Evolutionary conservation across 2,329 filamentous ascomycete genomes (phyloP), one percentile per base, ranked within the genome.

Genomic region (Coniochaeta prunicola): DNA sequence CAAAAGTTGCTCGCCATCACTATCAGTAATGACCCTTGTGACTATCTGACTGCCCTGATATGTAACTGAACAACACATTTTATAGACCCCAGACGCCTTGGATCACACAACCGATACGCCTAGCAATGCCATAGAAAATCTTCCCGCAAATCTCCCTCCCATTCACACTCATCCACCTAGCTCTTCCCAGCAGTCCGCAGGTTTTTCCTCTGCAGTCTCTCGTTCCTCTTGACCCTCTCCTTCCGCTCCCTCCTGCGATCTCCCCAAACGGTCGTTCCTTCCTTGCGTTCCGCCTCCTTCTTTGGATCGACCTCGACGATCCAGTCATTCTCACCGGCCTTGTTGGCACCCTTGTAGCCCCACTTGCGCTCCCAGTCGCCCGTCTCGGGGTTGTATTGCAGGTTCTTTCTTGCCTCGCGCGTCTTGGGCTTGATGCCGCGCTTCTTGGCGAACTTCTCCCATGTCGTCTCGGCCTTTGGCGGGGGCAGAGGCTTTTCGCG

Each of bases 371-470:
- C 89, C 91, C 92, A 97, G 72, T 94, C 90, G 64, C 90, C 89
- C 33, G 79, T 89, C 60, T 81, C 85, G 74, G 96, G 90, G 74
- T 97, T 91, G 73, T 88, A 97, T 59, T 88, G 85, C 67, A 92
- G 77, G 77, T 96, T 82, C 75, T 80, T 74, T 62, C 86, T 82
- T 73, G 87, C 81, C 71, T 94, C 91, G 65, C 89, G 85, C 65
- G 85, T 89, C 83, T 92, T 96, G 75, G 87, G 86, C 78, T 89
- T 90, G 77, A 99, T 97, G 59, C 94, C 94, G 82, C 97, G 96
- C 85, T 96, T 96, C 74, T 87, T 89, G 53, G 94, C 94, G 77
- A 99, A 99, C 69, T 88, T 85, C 79, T 96, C 88, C 94, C 94
- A 99, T 74, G 92, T 96, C 60, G 93, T 97, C 65, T 88, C 88